Evolutionary conservation across 202 grass and related monocot species (phyloP).

Genomic region (Eragrostis tef): DNA sequence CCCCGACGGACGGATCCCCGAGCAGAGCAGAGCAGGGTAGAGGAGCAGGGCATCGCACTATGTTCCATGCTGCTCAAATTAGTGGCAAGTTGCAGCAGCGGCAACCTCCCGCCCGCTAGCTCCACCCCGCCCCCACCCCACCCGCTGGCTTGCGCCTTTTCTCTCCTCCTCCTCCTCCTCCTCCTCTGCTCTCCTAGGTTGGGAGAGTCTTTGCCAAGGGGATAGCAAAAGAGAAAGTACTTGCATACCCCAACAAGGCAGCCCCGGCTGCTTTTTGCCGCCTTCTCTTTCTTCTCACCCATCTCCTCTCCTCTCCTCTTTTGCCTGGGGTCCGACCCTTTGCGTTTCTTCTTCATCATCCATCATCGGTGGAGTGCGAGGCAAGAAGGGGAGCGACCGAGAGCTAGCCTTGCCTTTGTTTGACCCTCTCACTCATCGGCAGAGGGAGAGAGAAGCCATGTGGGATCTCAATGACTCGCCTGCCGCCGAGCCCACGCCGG

Average conservation of each 20-base stretch:
- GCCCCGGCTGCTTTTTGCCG: conserved; percentile 30
- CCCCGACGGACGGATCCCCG: not conserved
- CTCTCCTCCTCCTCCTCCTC: conserved; percentile 44
- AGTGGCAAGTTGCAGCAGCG: conserved; percentile 29
- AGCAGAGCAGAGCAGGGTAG: not conserved
- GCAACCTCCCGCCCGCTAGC: not conserved
- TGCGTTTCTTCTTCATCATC: not conserved
- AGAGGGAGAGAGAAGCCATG: conserved; percentile 6
- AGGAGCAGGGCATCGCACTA: not conserved
- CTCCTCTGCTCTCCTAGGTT: conserved; percentile 56
- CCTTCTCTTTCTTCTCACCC: not conserved
- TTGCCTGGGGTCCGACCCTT: not conserved
- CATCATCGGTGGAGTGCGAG: conserved; percentile 1
- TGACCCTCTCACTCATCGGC: not conserved
- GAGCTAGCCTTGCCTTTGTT: not conserved
- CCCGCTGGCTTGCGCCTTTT: not conserved
- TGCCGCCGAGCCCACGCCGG: conserved; percentile 18
- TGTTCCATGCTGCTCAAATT: not conserved
- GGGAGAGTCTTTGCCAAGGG: conserved; percentile 48
- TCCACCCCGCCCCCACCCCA: not conserved
- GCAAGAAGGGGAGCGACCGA: not conserved
- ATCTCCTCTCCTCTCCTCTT: not conserved
- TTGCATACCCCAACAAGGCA: conserved; percentile 61
- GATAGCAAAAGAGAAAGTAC: conserved; percentile 64
- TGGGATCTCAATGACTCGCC: conserved; percentile 67